Evolutionary conservation across 2,329 filamentous ascomycete genomes (phyloP).

Genomic region (Mycogone perniciosa): DNA sequence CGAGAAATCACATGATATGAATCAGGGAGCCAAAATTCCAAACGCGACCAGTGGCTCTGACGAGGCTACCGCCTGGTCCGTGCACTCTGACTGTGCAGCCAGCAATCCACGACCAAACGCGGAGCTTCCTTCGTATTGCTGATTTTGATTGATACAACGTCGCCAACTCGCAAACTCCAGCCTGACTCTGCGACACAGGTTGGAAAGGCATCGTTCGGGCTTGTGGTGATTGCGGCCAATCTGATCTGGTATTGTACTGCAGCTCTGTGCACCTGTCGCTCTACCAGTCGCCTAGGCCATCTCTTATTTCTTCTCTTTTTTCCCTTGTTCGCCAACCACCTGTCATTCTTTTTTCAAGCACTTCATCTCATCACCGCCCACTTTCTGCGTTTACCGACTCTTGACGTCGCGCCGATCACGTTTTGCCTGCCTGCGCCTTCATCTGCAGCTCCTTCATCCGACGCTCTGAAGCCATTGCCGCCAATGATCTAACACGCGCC

Average conservation of each 20-base stretch:
- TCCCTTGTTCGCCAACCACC: conserved; percentile 1
- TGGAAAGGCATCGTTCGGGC: background rate
- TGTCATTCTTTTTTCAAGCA: conserved; percentile 5
- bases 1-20: background rate
- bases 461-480: conserved; percentile 11
- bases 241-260: background rate
- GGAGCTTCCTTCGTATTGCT: conserved; percentile 2
- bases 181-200: background rate
- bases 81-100: conserved; percentile 7
- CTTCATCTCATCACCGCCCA: conserved; percentile 1
- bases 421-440: background rate
- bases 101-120: conserved; percentile 10
- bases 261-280: background rate
- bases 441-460: background rate
- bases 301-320: conserved; percentile 3
- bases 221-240: background rate
- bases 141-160: conserved; percentile 2
- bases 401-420: background rate
- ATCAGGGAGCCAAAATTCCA: background rate
- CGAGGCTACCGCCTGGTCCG: conserved; percentile 11
- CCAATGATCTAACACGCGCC: conserved; percentile 29
- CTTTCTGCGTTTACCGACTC: background rate
- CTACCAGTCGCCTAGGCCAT: background rate
- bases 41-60: background rate
- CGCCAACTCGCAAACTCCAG: conserved; percentile 2